Percentiles rank a stretch among this genome's conserved stretches.
Conservation (phyloP, 257 asterid species). For the Fraxinus quadrangulata region DNA sequence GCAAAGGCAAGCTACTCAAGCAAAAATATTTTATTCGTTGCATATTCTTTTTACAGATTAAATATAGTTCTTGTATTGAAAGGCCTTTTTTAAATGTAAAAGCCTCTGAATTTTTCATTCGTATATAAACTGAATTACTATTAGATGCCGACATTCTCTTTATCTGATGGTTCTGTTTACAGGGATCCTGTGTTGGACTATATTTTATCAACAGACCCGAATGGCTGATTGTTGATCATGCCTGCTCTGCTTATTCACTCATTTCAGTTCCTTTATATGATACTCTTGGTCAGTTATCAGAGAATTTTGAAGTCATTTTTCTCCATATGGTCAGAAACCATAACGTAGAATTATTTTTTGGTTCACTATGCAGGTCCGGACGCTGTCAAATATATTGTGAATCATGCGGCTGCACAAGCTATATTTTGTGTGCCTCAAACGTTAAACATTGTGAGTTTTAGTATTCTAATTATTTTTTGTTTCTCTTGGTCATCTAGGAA, state of each 20-base stretch:
- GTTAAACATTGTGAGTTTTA: constrained; percentile 45
- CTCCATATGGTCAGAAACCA: neutral
- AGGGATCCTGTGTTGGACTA: constrained; percentile 69
- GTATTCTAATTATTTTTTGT: neutral
- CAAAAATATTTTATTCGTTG: neutral
- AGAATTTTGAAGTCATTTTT: neutral
- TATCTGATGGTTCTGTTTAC: constrained; percentile 15
- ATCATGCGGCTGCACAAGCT: constrained; percentile 62
- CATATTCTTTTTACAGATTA: neutral
- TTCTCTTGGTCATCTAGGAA: constrained; percentile 3
- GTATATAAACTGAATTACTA: neutral
- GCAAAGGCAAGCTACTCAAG: constrained; percentile 31
- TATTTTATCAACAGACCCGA: constrained; percentile 72
- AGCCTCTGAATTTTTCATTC: neutral
- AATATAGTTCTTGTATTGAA: neutral
- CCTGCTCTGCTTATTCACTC: constrained; percentile 70
- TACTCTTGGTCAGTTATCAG: constrained; percentile 57
- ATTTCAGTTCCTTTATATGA: constrained; percentile 71
- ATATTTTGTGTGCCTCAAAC: constrained; percentile 61
- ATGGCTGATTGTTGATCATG: constrained; percentile 74
- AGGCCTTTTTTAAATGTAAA: neutral
- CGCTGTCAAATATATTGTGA: constrained; percentile 64
- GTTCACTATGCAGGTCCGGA: constrained; percentile 60
- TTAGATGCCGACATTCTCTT: neutral
- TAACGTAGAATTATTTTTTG: constrained; percentile 16